phyloP scores from a whole-genome alignment of 139 green algal genomes.

The Penium margaritaceum region DNA sequence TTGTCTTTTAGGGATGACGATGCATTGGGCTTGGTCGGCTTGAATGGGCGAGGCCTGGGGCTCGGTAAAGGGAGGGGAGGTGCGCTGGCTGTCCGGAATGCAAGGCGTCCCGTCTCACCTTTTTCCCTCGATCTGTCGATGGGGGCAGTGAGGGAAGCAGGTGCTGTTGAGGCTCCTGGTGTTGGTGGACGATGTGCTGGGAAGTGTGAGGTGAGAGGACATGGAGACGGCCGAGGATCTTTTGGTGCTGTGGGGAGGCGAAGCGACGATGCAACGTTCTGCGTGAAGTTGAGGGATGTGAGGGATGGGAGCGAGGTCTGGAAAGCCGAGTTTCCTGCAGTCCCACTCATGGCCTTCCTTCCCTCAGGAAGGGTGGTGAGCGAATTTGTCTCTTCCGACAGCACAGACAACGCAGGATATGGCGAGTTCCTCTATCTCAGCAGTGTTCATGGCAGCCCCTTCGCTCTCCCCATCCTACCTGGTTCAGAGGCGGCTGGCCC shows the following conservation, averaged over 20 bases:
- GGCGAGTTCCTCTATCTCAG: conserved; percentile 32
- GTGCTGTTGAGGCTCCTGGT: neutral
- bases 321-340: conserved; percentile 56
- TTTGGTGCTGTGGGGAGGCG: too few relatives aligned
- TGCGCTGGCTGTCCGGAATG: too few relatives aligned
- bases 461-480: conserved; percentile 12
- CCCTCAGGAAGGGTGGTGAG: conserved; percentile 12
- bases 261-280: conserved; percentile 21
- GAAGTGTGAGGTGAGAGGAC: neutral
- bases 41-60: too few relatives aligned
- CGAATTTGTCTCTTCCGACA: neutral
- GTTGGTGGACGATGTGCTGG: neutral
- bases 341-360: conserved; percentile 59
- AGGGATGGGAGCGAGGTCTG: conserved; percentile 44
- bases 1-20: too few relatives aligned
- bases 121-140: too few relatives aligned
- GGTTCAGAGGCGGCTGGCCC: neutral
- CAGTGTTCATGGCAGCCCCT: conserved; percentile 30
- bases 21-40: too few relatives aligned
- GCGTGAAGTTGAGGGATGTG: conserved; percentile 2
- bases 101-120: too few relatives aligned
- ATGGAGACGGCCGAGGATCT: too few relatives aligned
- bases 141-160: neutral
- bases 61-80: too few relatives aligned
- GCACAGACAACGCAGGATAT: neutral